Evolutionary conservation across 2,329 filamentous ascomycete species (phyloP).

Genomic region (Neopestalotiopsis rosae): DNA sequence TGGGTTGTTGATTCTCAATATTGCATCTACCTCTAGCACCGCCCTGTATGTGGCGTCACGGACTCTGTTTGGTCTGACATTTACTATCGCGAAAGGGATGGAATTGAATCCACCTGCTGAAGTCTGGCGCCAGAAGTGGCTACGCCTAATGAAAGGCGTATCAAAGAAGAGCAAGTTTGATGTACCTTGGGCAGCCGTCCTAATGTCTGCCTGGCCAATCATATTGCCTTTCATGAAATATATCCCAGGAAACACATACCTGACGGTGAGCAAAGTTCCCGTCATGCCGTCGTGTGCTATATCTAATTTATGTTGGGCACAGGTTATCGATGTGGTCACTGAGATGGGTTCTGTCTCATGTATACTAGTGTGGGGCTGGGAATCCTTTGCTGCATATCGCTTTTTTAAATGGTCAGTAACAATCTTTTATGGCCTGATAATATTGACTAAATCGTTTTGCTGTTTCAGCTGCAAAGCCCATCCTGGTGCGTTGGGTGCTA

Average conservation of each 20-base stretch:
- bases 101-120: not conserved
- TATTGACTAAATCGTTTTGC: not conserved
- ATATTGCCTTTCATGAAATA: not conserved
- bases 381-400: constrained; percentile 1
- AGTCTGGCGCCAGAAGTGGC: too few species aligned
- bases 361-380: not conserved
- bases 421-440: too few species aligned
- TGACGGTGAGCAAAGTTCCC: not conserved
- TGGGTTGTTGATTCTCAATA: not conserved
- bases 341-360: constrained; percentile 9
- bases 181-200: not conserved
- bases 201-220: not conserved
- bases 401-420: not conserved
- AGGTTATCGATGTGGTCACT: not conserved
- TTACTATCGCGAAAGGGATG: not conserved
- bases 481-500: too few species aligned
- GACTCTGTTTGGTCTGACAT: not conserved
- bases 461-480: not conserved
- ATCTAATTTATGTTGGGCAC: not conserved
- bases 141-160: not conserved
- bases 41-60: not conserved
- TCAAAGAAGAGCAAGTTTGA: not conserved
- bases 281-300: not conserved
- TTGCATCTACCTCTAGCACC: not conserved
- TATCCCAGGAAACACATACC: not conserved